These are phyloP conservation scores for Spergularia bocconei DNA, from an alignment of 148 eudicot species.

Conservation along the genomic window DNA sequence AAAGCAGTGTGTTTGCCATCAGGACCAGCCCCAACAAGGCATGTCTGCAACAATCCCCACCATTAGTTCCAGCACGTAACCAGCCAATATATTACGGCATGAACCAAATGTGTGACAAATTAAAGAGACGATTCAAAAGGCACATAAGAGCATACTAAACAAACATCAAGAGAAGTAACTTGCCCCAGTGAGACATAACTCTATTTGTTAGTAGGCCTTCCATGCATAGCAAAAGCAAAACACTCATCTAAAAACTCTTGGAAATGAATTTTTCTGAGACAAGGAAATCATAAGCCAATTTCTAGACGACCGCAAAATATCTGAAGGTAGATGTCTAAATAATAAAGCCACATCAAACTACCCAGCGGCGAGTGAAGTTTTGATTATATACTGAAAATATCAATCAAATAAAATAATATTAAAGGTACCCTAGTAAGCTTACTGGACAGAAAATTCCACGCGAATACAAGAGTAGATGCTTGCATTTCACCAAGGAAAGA, in stretches of 20 bases:
- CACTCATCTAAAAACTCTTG: background rate
- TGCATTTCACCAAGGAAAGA: no score
- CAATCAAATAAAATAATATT: no score
- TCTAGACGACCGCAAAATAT: no score
- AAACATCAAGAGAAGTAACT: background rate
- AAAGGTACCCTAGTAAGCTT: no score
- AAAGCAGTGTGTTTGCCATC: slow-evolving; percentile 97
- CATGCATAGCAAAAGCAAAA: background rate
- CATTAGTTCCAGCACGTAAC: background rate
- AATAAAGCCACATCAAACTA: background rate
- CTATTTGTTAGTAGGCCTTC: background rate
- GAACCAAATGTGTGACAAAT: background rate
- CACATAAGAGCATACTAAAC: background rate
- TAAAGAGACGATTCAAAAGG: background rate
- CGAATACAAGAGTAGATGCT: no score
- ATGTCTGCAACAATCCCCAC: slow-evolving; percentile 49
- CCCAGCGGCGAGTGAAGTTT: no score
- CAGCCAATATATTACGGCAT: background rate
- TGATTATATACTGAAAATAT: no score
- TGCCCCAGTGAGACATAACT: background rate
- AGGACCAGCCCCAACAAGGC: slow-evolving; percentile 96
- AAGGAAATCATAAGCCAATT: background rate
- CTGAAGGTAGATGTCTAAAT: background rate
- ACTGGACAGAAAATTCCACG: no score
- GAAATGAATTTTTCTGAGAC: background rate